Evolutionary conservation across 768 basidiomycete genomes (phyloP).

Genomic region (Lactarius hatsudake): DNA sequence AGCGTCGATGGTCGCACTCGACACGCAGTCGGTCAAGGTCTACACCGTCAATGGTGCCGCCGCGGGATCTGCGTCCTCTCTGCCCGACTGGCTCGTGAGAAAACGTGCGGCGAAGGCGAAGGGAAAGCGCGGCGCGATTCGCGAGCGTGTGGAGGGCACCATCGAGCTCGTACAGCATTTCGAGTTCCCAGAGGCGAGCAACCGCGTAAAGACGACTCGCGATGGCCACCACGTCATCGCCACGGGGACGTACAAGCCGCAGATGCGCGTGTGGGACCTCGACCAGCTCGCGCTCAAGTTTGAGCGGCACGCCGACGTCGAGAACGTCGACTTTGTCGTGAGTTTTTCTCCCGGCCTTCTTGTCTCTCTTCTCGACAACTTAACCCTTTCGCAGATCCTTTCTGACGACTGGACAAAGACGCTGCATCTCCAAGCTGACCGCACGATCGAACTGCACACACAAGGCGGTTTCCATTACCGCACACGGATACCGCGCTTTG

Average conservation of each 20-base stretch:
- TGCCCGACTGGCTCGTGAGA: slow-evolving; percentile 91
- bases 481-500: slow-evolving; percentile 92
- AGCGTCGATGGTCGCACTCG: slow-evolving; percentile 25
- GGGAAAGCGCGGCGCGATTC: slow-evolving; percentile 54
- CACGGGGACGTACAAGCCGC: slow-evolving; percentile 97
- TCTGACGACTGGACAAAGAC: slow-evolving; percentile 99
- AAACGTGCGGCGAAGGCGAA: slow-evolving; percentile 65
- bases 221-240: slow-evolving; percentile 93
- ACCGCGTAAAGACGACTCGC: slow-evolving; percentile 82
- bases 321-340: slow-evolving; percentile 98
- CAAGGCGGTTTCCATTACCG: slow-evolving; percentile 92
- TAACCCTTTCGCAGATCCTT: slow-evolving; percentile 70
- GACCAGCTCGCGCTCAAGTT: slow-evolving; percentile 92
- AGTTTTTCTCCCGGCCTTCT: slow-evolving; percentile 45
- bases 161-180: slow-evolving; percentile 94
- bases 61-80: slow-evolving; percentile 80
- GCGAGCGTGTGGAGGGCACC: slow-evolving; percentile 78
- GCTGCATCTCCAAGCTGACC: slow-evolving; percentile 93
- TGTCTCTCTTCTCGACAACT: neutral
- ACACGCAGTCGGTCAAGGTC: slow-evolving; percentile 61
- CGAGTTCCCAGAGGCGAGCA: slow-evolving; percentile 96
- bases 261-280: slow-evolving; percentile 94
- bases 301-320: slow-evolving; percentile 91
- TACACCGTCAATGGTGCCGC: slow-evolving; percentile 96
- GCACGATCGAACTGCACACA: slow-evolving; percentile 92